Base-by-base conservation (phyloP, 2,329 filamentous ascomycete genomes). In the Colletotrichum brevisporum region DNA sequence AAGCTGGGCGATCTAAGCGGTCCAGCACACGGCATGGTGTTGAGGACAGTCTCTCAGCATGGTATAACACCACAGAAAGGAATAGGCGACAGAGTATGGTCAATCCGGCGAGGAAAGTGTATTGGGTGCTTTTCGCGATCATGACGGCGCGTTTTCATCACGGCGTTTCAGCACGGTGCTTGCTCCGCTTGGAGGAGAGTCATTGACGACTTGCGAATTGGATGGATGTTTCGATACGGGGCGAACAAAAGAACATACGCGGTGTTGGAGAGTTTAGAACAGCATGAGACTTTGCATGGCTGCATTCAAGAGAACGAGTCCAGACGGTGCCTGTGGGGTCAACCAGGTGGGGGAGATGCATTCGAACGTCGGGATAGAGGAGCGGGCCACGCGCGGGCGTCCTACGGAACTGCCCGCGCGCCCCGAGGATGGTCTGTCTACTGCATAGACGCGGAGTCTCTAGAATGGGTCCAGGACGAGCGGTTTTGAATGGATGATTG, bases 1-100 rank as follows among this genome's bases (percentile, higher is more conserved):
- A 64, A 94, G 91, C 74, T 94, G 92, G 92, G 92, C 91, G 50
- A 87, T 92, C 16, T 69, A 56, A 48, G 47, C 18, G 54, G 13
- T 21, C 3, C 31, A 36, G 31, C 8, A 36, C 31, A 45, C 18
- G n/a, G 15, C n/a, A 63, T 15, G 24, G 5, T 18, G 8, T 0
- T 51, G 39, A 50, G 8, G 2, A 43, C 26, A 26, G 13, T 13
- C 12, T 13, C 41, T 15, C 18, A 31, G 18, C 24, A 18, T 26
- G 21, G 27, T 10, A 36, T 10, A 36, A 36, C 31, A 36, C 8
- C 31, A 12, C 8, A 10, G 18, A 39, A 10, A 31, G 6, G 24
- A 18, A 18, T 53, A 24, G 52, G 51, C 36, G 45, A 47, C 15
- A 60, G n/a, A 61, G 56, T 51, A 47, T 56, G 51, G 13, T 47